These are phyloP conservation scores for Fusarium piperis DNA, from an alignment of 2,329 filamentous ascomycete species.

Conservation along the genomic window DNA sequence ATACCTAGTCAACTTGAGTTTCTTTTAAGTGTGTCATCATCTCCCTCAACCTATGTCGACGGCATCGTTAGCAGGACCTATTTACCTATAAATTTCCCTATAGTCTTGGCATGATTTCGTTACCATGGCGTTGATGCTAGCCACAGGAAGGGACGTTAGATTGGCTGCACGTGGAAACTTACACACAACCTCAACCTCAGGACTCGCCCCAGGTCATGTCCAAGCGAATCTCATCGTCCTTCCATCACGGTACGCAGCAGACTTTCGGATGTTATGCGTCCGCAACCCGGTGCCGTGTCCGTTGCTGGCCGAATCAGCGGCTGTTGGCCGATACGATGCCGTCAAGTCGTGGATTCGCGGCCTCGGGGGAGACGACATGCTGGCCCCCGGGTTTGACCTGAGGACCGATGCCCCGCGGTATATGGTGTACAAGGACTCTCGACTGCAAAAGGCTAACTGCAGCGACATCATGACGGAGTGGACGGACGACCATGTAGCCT, in stretches of 20 bases:
- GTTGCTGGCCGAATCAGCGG: slow-evolving; percentile 62
- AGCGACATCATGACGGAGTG: slow-evolving; percentile 61
- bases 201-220: slow-evolving; percentile 63
- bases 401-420: slow-evolving; percentile 67
- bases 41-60: background rate
- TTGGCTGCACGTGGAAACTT: slow-evolving; percentile 54
- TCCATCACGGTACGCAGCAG: slow-evolving; percentile 63
- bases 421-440: slow-evolving; percentile 64
- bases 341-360: slow-evolving; percentile 48
- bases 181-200: slow-evolving; percentile 59
- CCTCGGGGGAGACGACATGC: slow-evolving; percentile 24
- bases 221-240: slow-evolving; percentile 72
- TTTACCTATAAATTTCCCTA: background rate
- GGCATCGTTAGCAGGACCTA: background rate
- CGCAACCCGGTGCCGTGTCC: slow-evolving; percentile 72
- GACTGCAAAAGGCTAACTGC: slow-evolving; percentile 50
- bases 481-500: slow-evolving; percentile 68
- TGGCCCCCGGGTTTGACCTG: slow-evolving; percentile 61
- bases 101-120: background rate
- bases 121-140: background rate
- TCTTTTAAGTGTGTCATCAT: background rate
- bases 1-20: background rate
- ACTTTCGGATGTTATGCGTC: slow-evolving; percentile 67
- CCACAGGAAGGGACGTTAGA: slow-evolving; percentile 51
- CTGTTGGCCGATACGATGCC: slow-evolving; percentile 52